A percentile compares a stretch with the other conserved stretches of the same genome.
Evolutionary conservation across 257 asterid genomes (phyloP).

Genomic region (Solanum gracilifrons): DNA sequence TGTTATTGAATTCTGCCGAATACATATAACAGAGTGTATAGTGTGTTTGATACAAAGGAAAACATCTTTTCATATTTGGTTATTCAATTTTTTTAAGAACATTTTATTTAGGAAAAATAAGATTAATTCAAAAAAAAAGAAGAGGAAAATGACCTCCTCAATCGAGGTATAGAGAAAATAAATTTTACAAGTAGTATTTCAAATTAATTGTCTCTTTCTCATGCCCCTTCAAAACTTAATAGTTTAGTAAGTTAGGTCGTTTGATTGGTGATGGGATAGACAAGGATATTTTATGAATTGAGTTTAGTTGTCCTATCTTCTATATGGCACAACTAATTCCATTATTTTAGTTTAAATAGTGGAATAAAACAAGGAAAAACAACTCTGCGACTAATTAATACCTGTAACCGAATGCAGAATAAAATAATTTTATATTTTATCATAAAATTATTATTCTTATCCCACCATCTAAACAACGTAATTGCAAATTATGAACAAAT

Average conservation of each 20-base stretch:
- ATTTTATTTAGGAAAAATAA: neutral
- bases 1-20: too few relatives aligned
- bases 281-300: neutral
- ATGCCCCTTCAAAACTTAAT: neutral
- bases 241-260: neutral
- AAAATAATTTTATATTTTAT: neutral
- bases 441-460: neutral
- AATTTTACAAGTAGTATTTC: neutral
- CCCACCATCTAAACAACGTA: neutral
- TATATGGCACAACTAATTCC: neutral
- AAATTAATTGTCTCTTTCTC: neutral
- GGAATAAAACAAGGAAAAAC: neutral
- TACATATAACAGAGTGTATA: neutral
- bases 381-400: neutral
- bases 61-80: neutral
- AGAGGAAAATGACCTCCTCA: neutral
- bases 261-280: neutral
- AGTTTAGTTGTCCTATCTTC: neutral
- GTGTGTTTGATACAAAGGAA: neutral
- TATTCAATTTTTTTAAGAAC: neutral
- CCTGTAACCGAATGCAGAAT: rapidly evolving
- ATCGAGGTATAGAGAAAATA: neutral
- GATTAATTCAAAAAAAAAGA: neutral
- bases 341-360: neutral
- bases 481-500: neutral